Conservation (phyloP, 2,329 filamentous ascomycete species). For the Capronia americana region DNA sequence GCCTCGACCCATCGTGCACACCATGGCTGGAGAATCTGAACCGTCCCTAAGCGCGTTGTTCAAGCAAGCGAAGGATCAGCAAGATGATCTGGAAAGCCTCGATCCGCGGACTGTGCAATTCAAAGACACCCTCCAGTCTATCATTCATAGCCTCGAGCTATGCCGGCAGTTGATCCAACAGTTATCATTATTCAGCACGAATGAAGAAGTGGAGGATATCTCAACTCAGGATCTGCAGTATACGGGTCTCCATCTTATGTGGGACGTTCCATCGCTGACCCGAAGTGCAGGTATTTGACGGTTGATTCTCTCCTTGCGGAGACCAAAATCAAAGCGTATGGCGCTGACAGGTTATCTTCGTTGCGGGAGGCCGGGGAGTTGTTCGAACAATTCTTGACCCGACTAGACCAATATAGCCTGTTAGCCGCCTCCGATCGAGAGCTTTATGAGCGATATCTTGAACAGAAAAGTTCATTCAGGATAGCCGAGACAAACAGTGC, state of each 20-base stretch:
- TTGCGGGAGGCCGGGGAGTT: slow-evolving; percentile 69
- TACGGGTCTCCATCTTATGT: slow-evolving; percentile 22
- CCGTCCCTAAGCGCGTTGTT: slow-evolving; percentile 35
- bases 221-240: slow-evolving; percentile 82
- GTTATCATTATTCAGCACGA: slow-evolving; percentile 84
- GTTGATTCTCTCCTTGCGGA: slow-evolving; percentile 81
- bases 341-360: slow-evolving; percentile 67
- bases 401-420: slow-evolving; percentile 79
- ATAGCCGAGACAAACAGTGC: slow-evolving; percentile 71
- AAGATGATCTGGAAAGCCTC: slow-evolving; percentile 34
- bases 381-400: slow-evolving; percentile 79
- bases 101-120: slow-evolving; percentile 35
- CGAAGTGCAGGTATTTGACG: slow-evolving; percentile 68
- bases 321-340: slow-evolving; percentile 70
- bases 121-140: slow-evolving; percentile 33
- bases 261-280: slow-evolving; percentile 14
- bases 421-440: slow-evolving; percentile 69
- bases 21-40: slow-evolving; percentile 29
- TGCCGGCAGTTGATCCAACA: slow-evolving; percentile 72
- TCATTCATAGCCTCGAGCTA: slow-evolving; percentile 55
- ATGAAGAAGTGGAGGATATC: slow-evolving; percentile 87
- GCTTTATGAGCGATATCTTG: slow-evolving; percentile 74
- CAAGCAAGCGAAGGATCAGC: slow-evolving; percentile 32
- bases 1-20: neutral
- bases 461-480: slow-evolving; percentile 74